Conservation (phyloP, 257 asterid genomes). For the Solanum habrochaites region DNA sequence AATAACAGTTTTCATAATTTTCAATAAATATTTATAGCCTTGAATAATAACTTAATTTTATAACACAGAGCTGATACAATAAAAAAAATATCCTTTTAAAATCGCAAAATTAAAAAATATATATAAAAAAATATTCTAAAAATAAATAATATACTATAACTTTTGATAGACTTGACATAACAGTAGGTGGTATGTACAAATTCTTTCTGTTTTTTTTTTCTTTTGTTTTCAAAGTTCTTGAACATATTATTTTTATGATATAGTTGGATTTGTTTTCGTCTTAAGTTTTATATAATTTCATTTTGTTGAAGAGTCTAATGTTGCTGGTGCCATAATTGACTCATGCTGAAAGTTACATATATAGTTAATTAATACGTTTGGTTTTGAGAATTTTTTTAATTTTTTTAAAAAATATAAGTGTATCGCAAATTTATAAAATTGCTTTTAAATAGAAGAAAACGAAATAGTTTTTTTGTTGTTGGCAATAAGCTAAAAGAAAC, state of each 20-base stretch:
- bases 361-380: no score
- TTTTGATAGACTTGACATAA: not conserved
- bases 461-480: no score
- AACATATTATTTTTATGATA: not conserved
- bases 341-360: not conserved
- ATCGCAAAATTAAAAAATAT: not conserved
- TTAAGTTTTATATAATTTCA: not conserved
- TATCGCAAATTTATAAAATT: fast-evolving
- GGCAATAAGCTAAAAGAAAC: no score
- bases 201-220: not conserved
- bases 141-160: not conserved
- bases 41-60: not conserved
- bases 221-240: not conserved
- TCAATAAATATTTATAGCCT: not conserved
- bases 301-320: not conserved
- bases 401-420: no score
- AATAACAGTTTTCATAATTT: not conserved
- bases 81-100: no score
- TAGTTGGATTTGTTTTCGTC: not conserved
- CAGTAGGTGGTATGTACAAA: not conserved
- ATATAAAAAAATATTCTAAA: not conserved
- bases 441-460: no score
- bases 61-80: not conserved
- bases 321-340: not conserved
- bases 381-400: no score